A percentile compares a stretch with the other conserved stretches of the same genome.
Evolutionary conservation across 129 eudicot genomes (phyloP).

Genomic region (Lonicera japonica): DNA sequence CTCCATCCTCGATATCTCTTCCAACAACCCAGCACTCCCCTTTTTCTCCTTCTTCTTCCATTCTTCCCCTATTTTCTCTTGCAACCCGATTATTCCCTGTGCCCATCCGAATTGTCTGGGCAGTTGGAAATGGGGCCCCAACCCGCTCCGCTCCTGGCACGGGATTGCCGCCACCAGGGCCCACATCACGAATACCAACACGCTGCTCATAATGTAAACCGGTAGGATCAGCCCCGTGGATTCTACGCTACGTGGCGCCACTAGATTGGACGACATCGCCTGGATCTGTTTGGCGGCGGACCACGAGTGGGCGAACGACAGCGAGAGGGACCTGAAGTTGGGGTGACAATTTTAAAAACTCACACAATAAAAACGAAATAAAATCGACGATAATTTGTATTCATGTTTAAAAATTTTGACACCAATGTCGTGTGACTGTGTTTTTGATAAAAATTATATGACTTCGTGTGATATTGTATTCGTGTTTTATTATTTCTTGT

Average conservation of each 20-base stretch:
- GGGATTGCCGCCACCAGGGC: slow-evolving; percentile 79
- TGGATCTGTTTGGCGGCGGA: slow-evolving; percentile 76
- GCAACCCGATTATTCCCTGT: slow-evolving; percentile 51
- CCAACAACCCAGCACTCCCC: slow-evolving; percentile 63
- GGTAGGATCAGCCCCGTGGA: slow-evolving; percentile 54
- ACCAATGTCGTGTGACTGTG: too few relatives aligned
- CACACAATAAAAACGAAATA: too few relatives aligned
- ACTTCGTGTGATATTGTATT: too few relatives aligned
- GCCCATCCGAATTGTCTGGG: slow-evolving; percentile 66
- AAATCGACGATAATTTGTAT: too few relatives aligned
- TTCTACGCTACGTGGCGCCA: slow-evolving; percentile 81
- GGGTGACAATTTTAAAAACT: too few relatives aligned
- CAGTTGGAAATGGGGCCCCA: not conserved
- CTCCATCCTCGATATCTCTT: slow-evolving; percentile 65
- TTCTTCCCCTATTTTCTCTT: slow-evolving; percentile 78
- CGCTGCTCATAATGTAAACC: slow-evolving; percentile 53
- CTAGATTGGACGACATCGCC: slow-evolving; percentile 65
- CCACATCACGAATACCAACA: slow-evolving; percentile 78
- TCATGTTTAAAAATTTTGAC: too few relatives aligned
- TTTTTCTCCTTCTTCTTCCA: slow-evolving; percentile 97
- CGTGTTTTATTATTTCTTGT: too few relatives aligned
- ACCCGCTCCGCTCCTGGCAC: slow-evolving; percentile 72
- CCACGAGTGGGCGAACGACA: slow-evolving; percentile 65
- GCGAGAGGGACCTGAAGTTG: slow-evolving; percentile 35
- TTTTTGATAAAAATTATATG: too few relatives aligned